phyloP scores from a whole-genome alignment of 2,329 filamentous ascomycete genomes.

The Claviceps africana region DNA sequence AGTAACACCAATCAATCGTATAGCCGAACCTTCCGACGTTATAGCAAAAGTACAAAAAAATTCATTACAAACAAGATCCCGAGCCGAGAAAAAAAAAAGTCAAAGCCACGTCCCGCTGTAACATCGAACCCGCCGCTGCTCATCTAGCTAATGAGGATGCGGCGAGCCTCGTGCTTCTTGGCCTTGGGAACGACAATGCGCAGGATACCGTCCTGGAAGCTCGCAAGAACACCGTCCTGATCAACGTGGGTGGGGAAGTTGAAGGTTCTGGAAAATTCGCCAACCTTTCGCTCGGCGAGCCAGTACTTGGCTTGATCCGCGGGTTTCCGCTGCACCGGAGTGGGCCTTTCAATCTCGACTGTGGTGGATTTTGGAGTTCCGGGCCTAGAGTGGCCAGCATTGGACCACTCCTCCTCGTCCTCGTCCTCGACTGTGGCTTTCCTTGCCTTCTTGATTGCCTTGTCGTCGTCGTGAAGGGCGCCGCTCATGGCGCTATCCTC shows the following conservation, averaged over 20 bases:
- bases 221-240: conserved; percentile 45
- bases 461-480: no score
- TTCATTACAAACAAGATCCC: no score
- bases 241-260: conserved; percentile 52
- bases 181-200: conserved; percentile 52
- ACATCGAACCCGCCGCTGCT: neutral
- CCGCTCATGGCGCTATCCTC: no score
- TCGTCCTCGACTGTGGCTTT: conserved; percentile 56
- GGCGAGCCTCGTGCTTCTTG: conserved; percentile 41
- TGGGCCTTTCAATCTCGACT: conserved; percentile 10
- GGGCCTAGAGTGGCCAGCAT: conserved; percentile 6
- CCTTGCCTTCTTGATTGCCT: conserved; percentile 28
- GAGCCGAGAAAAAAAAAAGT: neutral
- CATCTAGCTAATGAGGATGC: conserved; percentile 39
- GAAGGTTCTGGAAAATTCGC: conserved; percentile 55
- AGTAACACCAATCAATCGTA: conserved; percentile 2
- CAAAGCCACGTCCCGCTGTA: neutral
- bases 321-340: conserved; percentile 17
- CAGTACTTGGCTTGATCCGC: conserved; percentile 48
- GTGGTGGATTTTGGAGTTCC: conserved; percentile 6
- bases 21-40: neutral
- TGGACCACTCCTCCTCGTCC: conserved; percentile 17
- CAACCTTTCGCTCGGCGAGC: conserved; percentile 51
- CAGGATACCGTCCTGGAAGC: conserved; percentile 51
- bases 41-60: neutral